phyloP scores from a whole-genome alignment of 768 basidiomycete genomes.

The Leccinum longicurvipes region DNA sequence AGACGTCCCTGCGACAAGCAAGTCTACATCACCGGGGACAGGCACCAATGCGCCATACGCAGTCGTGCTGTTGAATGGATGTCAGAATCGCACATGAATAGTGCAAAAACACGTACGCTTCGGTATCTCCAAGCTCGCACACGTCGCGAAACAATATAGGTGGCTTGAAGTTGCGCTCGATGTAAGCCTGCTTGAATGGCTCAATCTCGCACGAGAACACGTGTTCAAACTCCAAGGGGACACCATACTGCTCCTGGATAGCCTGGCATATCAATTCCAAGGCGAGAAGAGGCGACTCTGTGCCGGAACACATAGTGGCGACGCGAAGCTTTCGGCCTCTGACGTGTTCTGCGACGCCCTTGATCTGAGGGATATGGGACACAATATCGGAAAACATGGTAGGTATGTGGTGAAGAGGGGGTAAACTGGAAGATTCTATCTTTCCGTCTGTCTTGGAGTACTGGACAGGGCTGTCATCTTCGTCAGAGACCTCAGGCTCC shows the following conservation, averaged over 20 bases:
- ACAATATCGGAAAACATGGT: constrained; percentile 78
- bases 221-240: constrained; percentile 76
- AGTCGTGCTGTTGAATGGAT: constrained; percentile 58
- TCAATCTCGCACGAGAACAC: constrained; percentile 97
- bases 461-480: constrained; percentile 31
- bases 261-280: constrained; percentile 79
- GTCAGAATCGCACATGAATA: background rate
- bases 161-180: constrained; percentile 93
- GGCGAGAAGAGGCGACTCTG: constrained; percentile 91
- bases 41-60: constrained; percentile 84
- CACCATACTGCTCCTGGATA: constrained; percentile 61
- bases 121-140: constrained; percentile 74
- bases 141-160: constrained; percentile 93
- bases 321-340: constrained; percentile 83
- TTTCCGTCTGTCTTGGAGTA: constrained; percentile 37
- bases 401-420: constrained; percentile 71
- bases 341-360: constrained; percentile 61
- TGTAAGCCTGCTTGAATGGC: constrained; percentile 96
- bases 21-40: constrained; percentile 88
- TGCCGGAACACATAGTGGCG: constrained; percentile 97
- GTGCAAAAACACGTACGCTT: constrained; percentile 56
- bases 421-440: constrained; percentile 60
- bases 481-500: constrained; percentile 30
- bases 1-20: constrained; percentile 91
- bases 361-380: constrained; percentile 59